Percentiles rank a stretch among this genome's conserved stretches.
Evolutionary conservation across 2,329 filamentous ascomycete species (phyloP).

Genomic region (Magnaporthales sp.): DNA sequence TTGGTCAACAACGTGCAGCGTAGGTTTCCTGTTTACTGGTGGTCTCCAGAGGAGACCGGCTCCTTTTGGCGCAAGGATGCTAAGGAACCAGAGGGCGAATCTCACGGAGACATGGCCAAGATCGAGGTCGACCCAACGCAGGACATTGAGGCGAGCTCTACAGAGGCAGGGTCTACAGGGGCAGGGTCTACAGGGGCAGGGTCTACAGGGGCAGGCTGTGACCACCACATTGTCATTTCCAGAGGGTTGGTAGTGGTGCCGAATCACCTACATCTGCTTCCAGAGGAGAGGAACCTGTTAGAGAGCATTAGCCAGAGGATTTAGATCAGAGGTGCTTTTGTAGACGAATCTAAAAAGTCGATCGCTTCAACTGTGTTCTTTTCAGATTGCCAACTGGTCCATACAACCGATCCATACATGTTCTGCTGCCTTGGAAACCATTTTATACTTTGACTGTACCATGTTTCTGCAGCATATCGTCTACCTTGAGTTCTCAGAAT

Average conservation of each 20-base stretch:
- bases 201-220: background rate
- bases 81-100: background rate
- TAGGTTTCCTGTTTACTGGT: slow-evolving; percentile 64
- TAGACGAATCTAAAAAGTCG: background rate
- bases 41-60: slow-evolving; percentile 34
- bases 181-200: background rate
- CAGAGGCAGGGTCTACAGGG: background rate
- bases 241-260: background rate
- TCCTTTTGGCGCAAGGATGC: background rate
- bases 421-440: no score
- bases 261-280: background rate
- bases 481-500: no score
- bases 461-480: no score
- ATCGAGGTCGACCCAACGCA: background rate
- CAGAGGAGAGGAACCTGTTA: background rate
- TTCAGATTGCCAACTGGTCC: no score
- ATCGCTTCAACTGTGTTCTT: background rate
- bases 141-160: background rate
- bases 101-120: background rate
- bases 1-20: slow-evolving; percentile 62
- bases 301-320: background rate
- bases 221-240: background rate
- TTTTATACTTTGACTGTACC: no score
- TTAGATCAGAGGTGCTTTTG: background rate
- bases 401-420: no score